These are phyloP conservation scores for Pezicula neosporulosa DNA, from an alignment of 2,329 filamentous ascomycete genomes.

Conservation along the genomic window DNA sequence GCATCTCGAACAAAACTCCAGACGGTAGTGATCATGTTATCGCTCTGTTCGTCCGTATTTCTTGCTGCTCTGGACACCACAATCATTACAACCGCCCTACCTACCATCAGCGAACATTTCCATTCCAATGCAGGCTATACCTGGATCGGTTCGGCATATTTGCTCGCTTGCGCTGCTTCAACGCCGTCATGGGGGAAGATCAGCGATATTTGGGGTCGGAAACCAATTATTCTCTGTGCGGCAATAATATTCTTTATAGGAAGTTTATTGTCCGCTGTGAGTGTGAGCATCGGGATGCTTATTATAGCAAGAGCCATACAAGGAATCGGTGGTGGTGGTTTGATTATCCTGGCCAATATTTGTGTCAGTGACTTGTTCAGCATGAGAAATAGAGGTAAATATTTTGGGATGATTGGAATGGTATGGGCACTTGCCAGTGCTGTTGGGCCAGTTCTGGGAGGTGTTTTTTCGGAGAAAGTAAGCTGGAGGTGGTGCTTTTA, in stretches of 20 bases:
- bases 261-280: constrained; percentile 44
- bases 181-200: constrained; percentile 64
- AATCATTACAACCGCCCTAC: constrained; percentile 59
- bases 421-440: constrained; percentile 65
- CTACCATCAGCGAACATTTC: constrained; percentile 54
- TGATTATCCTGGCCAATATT: constrained; percentile 50
- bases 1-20: constrained; percentile 24
- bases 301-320: constrained; percentile 45
- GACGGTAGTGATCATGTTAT: constrained; percentile 27
- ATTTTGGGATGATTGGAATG: constrained; percentile 62
- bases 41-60: constrained; percentile 28
- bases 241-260: constrained; percentile 49
- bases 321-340: constrained; percentile 48
- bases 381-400: constrained; percentile 38
- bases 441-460: constrained; percentile 64
- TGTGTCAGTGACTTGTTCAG: constrained; percentile 53
- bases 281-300: constrained; percentile 41
- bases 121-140: constrained; percentile 52
- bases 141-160: constrained; percentile 74
- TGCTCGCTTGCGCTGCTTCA: constrained; percentile 64
- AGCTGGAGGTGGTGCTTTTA: constrained; percentile 56
- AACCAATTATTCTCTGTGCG: constrained; percentile 46
- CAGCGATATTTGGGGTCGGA: constrained; percentile 55
- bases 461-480: constrained; percentile 59
- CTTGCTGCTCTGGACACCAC: constrained; percentile 36